phyloP scores from a whole-genome alignment of 129 eudicot genomes.

The Cynara cardunculus region DNA sequence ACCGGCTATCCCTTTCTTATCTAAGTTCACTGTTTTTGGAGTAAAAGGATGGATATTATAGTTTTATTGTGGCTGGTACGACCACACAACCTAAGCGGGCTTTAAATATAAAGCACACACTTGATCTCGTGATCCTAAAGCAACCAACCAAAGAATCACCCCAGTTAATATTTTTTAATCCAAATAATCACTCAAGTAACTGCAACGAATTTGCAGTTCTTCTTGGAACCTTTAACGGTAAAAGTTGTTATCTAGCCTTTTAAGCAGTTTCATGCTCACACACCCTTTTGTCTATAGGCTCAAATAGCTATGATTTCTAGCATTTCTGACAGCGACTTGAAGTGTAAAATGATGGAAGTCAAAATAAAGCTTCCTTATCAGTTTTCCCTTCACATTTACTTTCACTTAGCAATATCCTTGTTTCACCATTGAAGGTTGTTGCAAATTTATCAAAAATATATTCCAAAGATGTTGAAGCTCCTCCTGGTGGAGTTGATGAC shows the following conservation, averaged over 20 bases:
- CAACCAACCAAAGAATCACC: not conserved
- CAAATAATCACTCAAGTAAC: not conserved
- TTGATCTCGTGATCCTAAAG: not conserved
- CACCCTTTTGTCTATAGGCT: not conserved
- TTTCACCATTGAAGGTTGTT: slow-evolving; percentile 38
- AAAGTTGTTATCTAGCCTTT: not conserved
- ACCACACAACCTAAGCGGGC: not conserved
- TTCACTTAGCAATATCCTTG: slow-evolving; percentile 5
- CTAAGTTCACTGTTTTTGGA: not conserved
- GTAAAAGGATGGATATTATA: not conserved
- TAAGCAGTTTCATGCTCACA: no score
- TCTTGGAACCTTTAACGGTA: not conserved
- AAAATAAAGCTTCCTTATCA: not conserved
- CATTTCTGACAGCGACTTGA: not conserved
- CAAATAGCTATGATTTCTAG: not conserved
- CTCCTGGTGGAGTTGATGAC: slow-evolving; percentile 85
- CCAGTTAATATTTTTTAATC: not conserved
- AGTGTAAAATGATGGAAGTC: not conserved
- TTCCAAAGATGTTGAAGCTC: slow-evolving; percentile 78
- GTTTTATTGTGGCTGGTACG: not conserved
- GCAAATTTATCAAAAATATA: slow-evolving; percentile 52
- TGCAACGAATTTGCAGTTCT: not conserved
- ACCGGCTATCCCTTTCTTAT: not conserved
- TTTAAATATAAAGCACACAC: not conserved
- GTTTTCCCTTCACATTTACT: not conserved